Evolutionary conservation across 148 eudicot genomes (phyloP).

Genomic region (Camellia sinensis): DNA sequence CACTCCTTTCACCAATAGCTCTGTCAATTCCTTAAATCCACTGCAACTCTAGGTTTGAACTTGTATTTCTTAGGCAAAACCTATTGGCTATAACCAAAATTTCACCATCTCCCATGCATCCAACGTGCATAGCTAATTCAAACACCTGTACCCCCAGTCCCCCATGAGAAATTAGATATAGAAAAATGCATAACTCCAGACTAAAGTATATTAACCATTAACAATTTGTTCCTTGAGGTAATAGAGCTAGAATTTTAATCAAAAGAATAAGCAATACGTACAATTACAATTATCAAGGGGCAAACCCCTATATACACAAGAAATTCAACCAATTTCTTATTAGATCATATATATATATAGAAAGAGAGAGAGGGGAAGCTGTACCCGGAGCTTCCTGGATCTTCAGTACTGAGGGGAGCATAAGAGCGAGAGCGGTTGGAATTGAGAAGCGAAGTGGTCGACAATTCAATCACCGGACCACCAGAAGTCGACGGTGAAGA

Average conservation of each 20-base stretch:
- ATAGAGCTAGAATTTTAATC: slow-evolving; percentile 1
- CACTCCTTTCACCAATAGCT: neutral
- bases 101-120: neutral
- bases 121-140: neutral
- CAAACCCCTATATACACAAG: neutral
- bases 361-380: slow-evolving; percentile 25
- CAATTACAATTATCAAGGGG: neutral
- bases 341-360: neutral
- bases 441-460: slow-evolving; percentile 52
- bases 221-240: neutral
- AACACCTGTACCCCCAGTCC: neutral
- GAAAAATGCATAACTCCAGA: neutral
- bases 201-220: neutral
- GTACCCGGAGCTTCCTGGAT: slow-evolving; percentile 79
- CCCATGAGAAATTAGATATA: neutral
- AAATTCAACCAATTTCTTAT: neutral
- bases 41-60: neutral
- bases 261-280: neutral
- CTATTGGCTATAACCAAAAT: neutral
- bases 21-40: neutral
- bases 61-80: neutral
- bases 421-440: slow-evolving; percentile 55
- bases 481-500: slow-evolving; percentile 30
- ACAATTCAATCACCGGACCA: slow-evolving; percentile 61
- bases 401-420: slow-evolving; percentile 57